phyloP scores from a whole-genome alignment of 208 protist genomes.

The Trypanosomatidae sp. region DNA sequence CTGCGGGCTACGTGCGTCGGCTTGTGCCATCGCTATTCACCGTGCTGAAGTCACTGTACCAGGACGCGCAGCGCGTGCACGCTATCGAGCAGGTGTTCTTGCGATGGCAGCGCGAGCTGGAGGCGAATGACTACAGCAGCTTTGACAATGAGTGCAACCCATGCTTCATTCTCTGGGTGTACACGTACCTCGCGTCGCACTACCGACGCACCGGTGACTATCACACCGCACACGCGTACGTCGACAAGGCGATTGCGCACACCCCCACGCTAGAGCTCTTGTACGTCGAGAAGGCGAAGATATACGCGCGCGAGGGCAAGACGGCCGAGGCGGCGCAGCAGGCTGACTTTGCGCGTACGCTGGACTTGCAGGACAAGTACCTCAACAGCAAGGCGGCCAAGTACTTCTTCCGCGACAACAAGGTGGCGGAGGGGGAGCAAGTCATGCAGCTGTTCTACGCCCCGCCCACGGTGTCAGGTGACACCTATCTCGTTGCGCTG shows the following conservation, averaged over 20 bases:
- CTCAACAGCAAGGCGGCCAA: slow-evolving; percentile 90
- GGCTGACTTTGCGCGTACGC: slow-evolving; percentile 73
- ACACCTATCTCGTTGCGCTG: slow-evolving; percentile 61
- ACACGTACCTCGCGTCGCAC: slow-evolving; percentile 84
- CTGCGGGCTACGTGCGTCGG: slow-evolving; percentile 57
- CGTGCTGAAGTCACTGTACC: slow-evolving; percentile 89
- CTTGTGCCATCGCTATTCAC: slow-evolving; percentile 91
- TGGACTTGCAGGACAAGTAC: slow-evolving; percentile 96
- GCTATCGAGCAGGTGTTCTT: slow-evolving; percentile 70
- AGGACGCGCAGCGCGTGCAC: slow-evolving; percentile 32
- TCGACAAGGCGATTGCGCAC: slow-evolving; percentile 88
- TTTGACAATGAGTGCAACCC: slow-evolving; percentile 59
- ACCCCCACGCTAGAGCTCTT: slow-evolving; percentile 93
- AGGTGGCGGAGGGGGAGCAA: slow-evolving; percentile 65
- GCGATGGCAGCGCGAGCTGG: slow-evolving; percentile 40
- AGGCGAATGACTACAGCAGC: slow-evolving; percentile 33
- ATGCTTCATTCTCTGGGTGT: slow-evolving; percentile 81
- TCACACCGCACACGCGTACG: slow-evolving; percentile 53
- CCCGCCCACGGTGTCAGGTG: slow-evolving; percentile 14
- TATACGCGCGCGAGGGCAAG: slow-evolving; percentile 71
- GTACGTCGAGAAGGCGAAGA: slow-evolving; percentile 85
- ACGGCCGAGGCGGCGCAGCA: slow-evolving; percentile 52
- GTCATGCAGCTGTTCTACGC: slow-evolving; percentile 90
- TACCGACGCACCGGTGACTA: slow-evolving; percentile 55
- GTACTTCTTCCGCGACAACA: slow-evolving; percentile 84